Evolutionary conservation across 208 protist species (phyloP), one percentile per base, ranked within the genome.

Genomic region (Leptomonas pyrrhocoris): DNA sequence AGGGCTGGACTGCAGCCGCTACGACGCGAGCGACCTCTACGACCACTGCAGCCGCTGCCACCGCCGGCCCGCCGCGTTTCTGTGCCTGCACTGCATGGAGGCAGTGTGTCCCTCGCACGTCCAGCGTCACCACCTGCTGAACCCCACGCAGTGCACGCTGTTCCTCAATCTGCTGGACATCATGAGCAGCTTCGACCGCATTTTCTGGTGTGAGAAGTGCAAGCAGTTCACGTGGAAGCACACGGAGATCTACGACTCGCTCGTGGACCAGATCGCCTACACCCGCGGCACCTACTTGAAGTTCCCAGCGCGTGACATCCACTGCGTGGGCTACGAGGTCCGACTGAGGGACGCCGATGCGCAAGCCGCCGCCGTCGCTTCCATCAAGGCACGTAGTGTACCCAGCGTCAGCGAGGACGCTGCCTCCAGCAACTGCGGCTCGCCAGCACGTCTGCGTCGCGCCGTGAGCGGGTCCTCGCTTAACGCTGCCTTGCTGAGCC

Each of bases 121-220:
- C 11, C 73, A 54, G 43, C 66, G 55, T 16, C 88, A 94, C 57
- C 75, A 88, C 68, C 45, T 61, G 13, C 66, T 68, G 23, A 71
- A 74, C 50, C 63, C 77, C n/a, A 45, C 30, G 11, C 34, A 48
- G 62, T 93, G 88, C 59, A 85, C 80, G 15, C 76, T 94, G 16
- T 94, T 88, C 66, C 49, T 93, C 13, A 94, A 94, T 51, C 48
- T 83, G n/a, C 78, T 87, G 15, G 88, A 94, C 60, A 88, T 94
- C 61, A 89, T 83, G 80, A 89, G 76, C 28, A 90, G 83, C 75
- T 94, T 83, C 57, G 80, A 90, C 56, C 82, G 88, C 43, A 79
- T 91, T 43, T 94, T 91, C 53, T 94, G 88, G 88, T 94, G 88
- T 61, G 88, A 94, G 66, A 74, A 71, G 69, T 94, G 88, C 42